Evolutionary conservation across 2,329 filamentous ascomycete genomes (phyloP), one percentile per base, ranked within the genome.

Genomic region (Fusarium fracticaudum): DNA sequence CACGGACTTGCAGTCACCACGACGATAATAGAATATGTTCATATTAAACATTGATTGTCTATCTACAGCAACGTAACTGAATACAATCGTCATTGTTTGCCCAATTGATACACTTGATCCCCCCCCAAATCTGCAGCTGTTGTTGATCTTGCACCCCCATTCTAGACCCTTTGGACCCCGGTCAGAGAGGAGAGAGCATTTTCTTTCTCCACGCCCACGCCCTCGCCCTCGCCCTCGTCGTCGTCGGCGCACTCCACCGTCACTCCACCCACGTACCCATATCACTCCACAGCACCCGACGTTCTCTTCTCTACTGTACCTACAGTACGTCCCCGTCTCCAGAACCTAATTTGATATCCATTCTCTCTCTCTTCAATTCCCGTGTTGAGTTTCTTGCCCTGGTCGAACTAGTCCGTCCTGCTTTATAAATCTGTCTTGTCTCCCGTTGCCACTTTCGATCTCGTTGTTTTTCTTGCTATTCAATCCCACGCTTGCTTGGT

Each of bases 401-500:
- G 50, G 64, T 69, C 76, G 13, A 35, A 35, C 15, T 35, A 44
- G 45, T 22, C 45, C 3, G 54, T 40, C 33, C 58, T 60, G 45
- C 53, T 71, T 78, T 78, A 78, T 77, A 78, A 75, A 74, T 58
- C 73, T 69, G 71, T 75, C 64, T 67, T 33, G 60, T 67, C 73
- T 60, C 69, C 70, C 73, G 18, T 71, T 55, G 53, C n/a, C 66
- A 41, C 43, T 57, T 40, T 35, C 17, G 33, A 48, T 60, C 57
- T 35, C 51, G 24, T 55, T 55, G 20, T 18, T 60, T 29, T 53
- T 47, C 44, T 45, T 60, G 40, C n/a, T 45, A 38, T 60, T 66
- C 24, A 60, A 44, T 44, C 48, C 60, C 31, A 53, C 40, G n/a
- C 33, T 51, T 38, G 26, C 33, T 51, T 38, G 22, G 35, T 33